phyloP scores from a whole-genome alignment of 257 asterid genomes.

The Solanum chilense region DNA sequence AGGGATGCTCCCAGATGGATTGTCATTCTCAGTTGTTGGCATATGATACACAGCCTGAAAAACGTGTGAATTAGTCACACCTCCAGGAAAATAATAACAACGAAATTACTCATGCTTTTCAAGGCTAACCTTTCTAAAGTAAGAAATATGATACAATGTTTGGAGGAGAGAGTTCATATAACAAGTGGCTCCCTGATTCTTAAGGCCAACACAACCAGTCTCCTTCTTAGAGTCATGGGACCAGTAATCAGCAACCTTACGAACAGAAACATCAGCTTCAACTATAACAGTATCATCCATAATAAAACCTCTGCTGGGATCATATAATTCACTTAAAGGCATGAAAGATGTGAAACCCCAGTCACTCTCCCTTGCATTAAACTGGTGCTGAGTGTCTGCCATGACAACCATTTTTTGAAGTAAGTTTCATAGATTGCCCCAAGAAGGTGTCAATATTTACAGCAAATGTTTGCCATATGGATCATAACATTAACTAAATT shows the following conservation, averaged over 20 bases:
- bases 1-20: constrained; percentile 79
- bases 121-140: constrained; percentile 5
- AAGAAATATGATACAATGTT: constrained; percentile 8
- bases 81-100: neutral
- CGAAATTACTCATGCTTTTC: neutral
- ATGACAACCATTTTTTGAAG: neutral
- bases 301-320: constrained; percentile 51
- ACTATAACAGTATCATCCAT: constrained; percentile 41
- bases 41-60: constrained; percentile 83
- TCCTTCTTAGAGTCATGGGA: constrained; percentile 65
- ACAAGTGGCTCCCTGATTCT: constrained; percentile 14
- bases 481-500: neutral
- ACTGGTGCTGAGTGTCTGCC: constrained; percentile 63
- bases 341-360: constrained; percentile 74
- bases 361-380: constrained; percentile 61
- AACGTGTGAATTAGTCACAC: neutral
- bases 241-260: constrained; percentile 54
- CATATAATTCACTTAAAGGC: constrained; percentile 62
- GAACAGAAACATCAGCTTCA: constrained; percentile 68
- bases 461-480: neutral
- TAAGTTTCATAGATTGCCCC: neutral
- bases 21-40: constrained; percentile 82
- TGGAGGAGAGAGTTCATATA: constrained; percentile 9
- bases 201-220: constrained; percentile 30
- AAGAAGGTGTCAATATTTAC: neutral